Evolutionary conservation across 768 basidiomycete genomes (phyloP), one percentile per base, ranked within the genome.

Genomic region (Gautieria morchelliformis): DNA sequence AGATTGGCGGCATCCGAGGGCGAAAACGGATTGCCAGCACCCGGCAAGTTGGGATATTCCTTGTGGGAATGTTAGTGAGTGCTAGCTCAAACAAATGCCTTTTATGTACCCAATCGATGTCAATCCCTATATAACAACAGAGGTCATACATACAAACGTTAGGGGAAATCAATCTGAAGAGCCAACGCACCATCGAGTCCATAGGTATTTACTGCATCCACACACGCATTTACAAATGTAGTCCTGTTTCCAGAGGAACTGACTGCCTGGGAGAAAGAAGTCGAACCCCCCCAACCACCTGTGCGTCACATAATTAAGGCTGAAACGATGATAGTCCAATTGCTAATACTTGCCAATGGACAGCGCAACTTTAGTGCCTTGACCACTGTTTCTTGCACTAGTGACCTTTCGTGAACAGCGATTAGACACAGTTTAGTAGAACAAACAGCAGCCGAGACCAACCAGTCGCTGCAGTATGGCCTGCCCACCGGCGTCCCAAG

Each of bases 241-340:
- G 72, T 66, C n/a, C 84, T 73, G 62, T 78, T 78, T 2, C 67
- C 63, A 1, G 75, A 66, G 27, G 70, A 75, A n/a, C 78, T 74
- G 53, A 78, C 74, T 2, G 83, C 77, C 56, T 80, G 72, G 39
- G 83, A 86, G 67, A 82, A 90, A 67, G 77, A 84, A 45, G 74
- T 66, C 60, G 78, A 76, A 45, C 86, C 87, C n/a, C 78, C 80
- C 88, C 87, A 89, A 2, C 87, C 87, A 63, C 79, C 78, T 78
- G 41, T 19, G 30, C 35, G 27, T 27, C 41, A 24, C 12, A 2
- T 41, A 2, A 41, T 60, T 1, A 62, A 59, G 10, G 15, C 32
- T 19, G n/a, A 46, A 61, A 17, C 1, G 24, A 22, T 37, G 52
- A 24, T 51, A 12, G 3, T 11, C 30, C 11, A 49, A 2, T 40